Conservation (phyloP, 2,329 filamentous ascomycete genomes). For the Pseudogymnoascus sp. region DNA sequence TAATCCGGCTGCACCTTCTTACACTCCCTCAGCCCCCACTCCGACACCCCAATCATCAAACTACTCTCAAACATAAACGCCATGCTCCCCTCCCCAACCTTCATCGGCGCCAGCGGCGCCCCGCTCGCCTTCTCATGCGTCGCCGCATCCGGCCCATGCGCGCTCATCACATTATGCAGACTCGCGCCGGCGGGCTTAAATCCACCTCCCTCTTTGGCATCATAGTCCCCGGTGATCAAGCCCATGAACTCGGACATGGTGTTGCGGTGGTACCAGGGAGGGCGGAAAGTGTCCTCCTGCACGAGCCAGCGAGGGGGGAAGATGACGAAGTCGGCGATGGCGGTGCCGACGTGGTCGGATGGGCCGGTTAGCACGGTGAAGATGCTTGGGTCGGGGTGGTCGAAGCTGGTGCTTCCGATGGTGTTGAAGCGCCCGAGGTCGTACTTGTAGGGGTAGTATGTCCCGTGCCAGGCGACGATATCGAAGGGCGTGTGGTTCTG, state of each 20-base stretch:
- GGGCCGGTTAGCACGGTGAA: constrained; percentile 59
- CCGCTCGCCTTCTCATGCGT: constrained; percentile 48
- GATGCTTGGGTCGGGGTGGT: constrained; percentile 72
- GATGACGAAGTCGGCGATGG: constrained; percentile 57
- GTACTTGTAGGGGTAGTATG: constrained; percentile 76
- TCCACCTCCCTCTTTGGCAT: constrained; percentile 47
- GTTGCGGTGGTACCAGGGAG: constrained; percentile 57
- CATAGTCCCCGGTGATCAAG: constrained; percentile 52
- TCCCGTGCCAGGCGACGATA: constrained; percentile 73
- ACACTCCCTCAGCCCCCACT: constrained; percentile 63
- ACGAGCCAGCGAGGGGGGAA: constrained; percentile 59
- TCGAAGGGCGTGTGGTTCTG: constrained; percentile 71
- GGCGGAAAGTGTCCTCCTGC: constrained; percentile 51
- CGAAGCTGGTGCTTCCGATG: constrained; percentile 64
- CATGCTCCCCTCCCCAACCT: constrained; percentile 51
- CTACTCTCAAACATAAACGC: constrained; percentile 59
- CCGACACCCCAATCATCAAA: constrained; percentile 63
- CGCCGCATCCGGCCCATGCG: constrained; percentile 49
- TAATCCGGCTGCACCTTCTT: constrained; percentile 61
- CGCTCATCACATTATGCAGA: constrained; percentile 56
- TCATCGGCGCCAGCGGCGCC: constrained; percentile 44
- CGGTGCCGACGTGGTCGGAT: constrained; percentile 46
- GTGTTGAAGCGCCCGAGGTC: constrained; percentile 70
- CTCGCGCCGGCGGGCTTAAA: constrained; percentile 55
- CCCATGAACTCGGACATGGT: constrained; percentile 61